These are phyloP conservation scores for Neofusicoccum parvum DNA, from an alignment of 2,329 filamentous ascomycete genomes.

Conservation along the genomic window DNA sequence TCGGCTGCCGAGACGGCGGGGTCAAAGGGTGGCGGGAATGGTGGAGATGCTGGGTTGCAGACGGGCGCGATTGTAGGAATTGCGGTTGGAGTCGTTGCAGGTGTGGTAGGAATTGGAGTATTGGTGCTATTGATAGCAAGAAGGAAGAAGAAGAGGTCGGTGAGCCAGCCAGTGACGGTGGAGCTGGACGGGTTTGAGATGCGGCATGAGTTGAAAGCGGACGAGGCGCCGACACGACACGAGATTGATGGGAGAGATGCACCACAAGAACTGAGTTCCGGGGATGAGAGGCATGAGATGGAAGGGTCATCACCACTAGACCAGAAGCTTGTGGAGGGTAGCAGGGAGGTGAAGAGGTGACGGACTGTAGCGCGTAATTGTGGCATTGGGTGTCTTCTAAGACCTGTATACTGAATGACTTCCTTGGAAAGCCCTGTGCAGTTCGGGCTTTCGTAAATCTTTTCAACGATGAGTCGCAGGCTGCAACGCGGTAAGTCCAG, in stretches of 20 bases:
- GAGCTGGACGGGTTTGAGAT: slow-evolving; percentile 1
- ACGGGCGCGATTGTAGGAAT: slow-evolving; percentile 2
- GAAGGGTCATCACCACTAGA: slow-evolving; percentile 5
- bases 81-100: slow-evolving; percentile 3
- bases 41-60: not conserved
- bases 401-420: too few species aligned
- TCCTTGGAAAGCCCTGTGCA: too few species aligned
- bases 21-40: too few species aligned
- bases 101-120: not conserved
- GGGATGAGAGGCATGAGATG: slow-evolving; percentile 12
- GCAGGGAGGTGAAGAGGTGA: not conserved
- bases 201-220: slow-evolving; percentile 10
- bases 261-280: slow-evolving; percentile 6
- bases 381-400: too few species aligned
- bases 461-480: too few species aligned
- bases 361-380: too few species aligned
- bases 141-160: not conserved
- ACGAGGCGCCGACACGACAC: not conserved
- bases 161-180: not conserved
- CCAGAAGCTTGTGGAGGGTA: not conserved
- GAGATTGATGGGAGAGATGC: not conserved
- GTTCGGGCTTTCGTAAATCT: too few species aligned
- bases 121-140: not conserved
- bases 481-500: too few species aligned
- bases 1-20: not conserved